These are phyloP conservation scores for Lithohypha guttulata DNA, from an alignment of 2,329 filamentous ascomycete genomes.

Conservation along the genomic window DNA sequence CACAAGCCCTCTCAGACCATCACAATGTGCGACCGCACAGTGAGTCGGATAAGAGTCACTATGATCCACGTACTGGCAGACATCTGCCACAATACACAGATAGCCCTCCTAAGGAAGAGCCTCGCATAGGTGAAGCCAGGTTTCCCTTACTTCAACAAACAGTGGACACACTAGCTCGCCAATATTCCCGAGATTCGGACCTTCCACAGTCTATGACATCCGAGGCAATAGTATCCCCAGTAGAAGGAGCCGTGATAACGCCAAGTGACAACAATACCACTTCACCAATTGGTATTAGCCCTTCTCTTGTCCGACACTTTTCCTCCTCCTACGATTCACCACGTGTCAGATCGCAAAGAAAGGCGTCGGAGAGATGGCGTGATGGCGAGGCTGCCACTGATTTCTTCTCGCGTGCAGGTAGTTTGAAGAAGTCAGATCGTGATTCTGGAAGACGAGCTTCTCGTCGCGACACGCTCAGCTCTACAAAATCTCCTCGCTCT, in stretches of 20 bases:
- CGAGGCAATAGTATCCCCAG: slow-evolving; percentile 17
- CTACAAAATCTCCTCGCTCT: slow-evolving; percentile 43
- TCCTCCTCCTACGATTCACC: slow-evolving; percentile 20
- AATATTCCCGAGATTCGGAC: slow-evolving; percentile 13
- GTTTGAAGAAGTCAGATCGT: slow-evolving; percentile 15
- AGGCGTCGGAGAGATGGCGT: slow-evolving; percentile 21
- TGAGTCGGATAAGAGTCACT: slow-evolving; percentile 19
- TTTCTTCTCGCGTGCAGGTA: slow-evolving; percentile 21
- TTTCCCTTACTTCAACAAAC: slow-evolving; percentile 22
- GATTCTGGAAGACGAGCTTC: slow-evolving; percentile 14
- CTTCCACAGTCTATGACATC: slow-evolving; percentile 16
- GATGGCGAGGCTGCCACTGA: slow-evolving; percentile 26
- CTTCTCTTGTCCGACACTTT: slow-evolving; percentile 6
- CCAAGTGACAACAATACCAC: slow-evolving; percentile 12
- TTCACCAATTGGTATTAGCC: slow-evolving; percentile 13
- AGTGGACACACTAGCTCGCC: slow-evolving; percentile 21
- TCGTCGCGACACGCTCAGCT: slow-evolving; percentile 23
- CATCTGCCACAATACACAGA: slow-evolving; percentile 16
- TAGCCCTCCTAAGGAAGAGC: slow-evolving; percentile 18
- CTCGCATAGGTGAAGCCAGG: slow-evolving; percentile 20
- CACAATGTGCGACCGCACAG: slow-evolving; percentile 17
- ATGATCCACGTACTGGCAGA: slow-evolving; percentile 20
- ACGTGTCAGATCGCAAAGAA: slow-evolving; percentile 15
- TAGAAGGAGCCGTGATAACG: slow-evolving; percentile 14
- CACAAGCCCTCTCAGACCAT: slow-evolving; percentile 14